phyloP scores from a whole-genome alignment of 2,329 filamentous ascomycete genomes.

The Dothideomycetes sp. region DNA sequence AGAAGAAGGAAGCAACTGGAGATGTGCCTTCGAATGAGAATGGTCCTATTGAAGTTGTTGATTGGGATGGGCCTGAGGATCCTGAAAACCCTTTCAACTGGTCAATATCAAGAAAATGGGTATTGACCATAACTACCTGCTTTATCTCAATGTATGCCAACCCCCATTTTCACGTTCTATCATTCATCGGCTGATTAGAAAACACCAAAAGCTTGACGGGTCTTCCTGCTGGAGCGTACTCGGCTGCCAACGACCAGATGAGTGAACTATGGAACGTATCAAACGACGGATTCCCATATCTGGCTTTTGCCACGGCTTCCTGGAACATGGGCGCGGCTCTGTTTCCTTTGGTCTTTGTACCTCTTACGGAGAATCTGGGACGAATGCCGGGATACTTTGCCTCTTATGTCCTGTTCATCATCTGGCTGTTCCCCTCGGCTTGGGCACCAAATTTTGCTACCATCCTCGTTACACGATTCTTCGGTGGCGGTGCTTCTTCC shows the following conservation, averaged over 20 bases:
- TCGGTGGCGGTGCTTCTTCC: conserved; percentile 24
- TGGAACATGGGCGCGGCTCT: conserved; percentile 28
- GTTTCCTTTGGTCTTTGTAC: conserved; percentile 24
- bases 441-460: conserved; percentile 21
- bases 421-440: conserved; percentile 22
- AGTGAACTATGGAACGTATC: conserved; percentile 32
- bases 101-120: conserved; percentile 21
- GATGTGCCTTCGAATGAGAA: conserved; percentile 1
- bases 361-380: conserved; percentile 24
- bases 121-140: conserved; percentile 23
- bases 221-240: conserved; percentile 23
- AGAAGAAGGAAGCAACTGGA: background rate
- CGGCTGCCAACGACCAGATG: conserved; percentile 20
- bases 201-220: conserved; percentile 24
- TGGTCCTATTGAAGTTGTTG: conserved; percentile 11
- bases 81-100: conserved; percentile 24
- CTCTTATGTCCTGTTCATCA: conserved; percentile 22
- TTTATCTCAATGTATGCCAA: conserved; percentile 18
- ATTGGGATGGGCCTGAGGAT: conserved; percentile 20
- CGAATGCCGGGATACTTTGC: conserved; percentile 22
- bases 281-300: conserved; percentile 26
- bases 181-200: too few relatives aligned
- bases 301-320: conserved; percentile 22
- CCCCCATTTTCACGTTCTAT: too few relatives aligned
- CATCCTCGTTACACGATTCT: conserved; percentile 21